phyloP scores from a whole-genome alignment of 306 rosid genomes.

The Fagus crenata region DNA sequence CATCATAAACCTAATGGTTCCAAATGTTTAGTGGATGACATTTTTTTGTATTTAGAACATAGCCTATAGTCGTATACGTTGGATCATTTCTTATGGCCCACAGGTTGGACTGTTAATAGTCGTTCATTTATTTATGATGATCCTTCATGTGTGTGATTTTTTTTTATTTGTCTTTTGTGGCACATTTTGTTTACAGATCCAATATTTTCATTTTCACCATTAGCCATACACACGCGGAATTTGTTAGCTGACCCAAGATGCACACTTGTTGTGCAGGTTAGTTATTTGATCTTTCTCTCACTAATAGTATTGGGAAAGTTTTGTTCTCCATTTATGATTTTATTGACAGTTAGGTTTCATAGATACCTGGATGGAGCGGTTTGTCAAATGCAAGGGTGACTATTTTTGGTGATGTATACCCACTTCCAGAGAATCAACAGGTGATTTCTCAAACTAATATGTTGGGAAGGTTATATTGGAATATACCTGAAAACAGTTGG shows the following conservation, averaged over 20 bases:
- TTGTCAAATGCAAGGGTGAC: slow-evolving; percentile 99
- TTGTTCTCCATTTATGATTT: slow-evolving; percentile 21
- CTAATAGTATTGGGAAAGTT: slow-evolving; percentile 23
- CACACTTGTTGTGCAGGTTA: slow-evolving; percentile 97
- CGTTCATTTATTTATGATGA: slow-evolving; percentile 4
- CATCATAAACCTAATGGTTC: neutral
- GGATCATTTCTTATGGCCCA: neutral
- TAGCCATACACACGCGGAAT: slow-evolving; percentile 96
- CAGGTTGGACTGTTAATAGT: slow-evolving; percentile 7
- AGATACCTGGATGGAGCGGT: slow-evolving; percentile 99
- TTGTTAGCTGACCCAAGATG: slow-evolving; percentile 93
- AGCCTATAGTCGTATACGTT: neutral
- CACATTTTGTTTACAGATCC: slow-evolving; percentile 64
- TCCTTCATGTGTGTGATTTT: slow-evolving; percentile 12
- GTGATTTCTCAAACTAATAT: slow-evolving; percentile 38
- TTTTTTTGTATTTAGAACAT: neutral
- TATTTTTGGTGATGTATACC: slow-evolving; percentile 93
- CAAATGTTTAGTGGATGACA: slow-evolving; percentile 5
- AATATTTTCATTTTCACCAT: slow-evolving; percentile 91
- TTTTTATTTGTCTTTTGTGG: slow-evolving; percentile 6
- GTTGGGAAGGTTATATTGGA: slow-evolving; percentile 15
- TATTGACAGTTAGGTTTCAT: slow-evolving; percentile 37
- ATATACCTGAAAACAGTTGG: slow-evolving; percentile 1
- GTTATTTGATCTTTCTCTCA: slow-evolving; percentile 32
- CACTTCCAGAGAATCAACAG: slow-evolving; percentile 93